Percentiles rank a stretch among this genome's conserved stretches.
These are phyloP conservation scores for Neonectria coccinea DNA, from an alignment of 2,329 filamentous ascomycete genomes.

Conservation along the genomic window DNA sequence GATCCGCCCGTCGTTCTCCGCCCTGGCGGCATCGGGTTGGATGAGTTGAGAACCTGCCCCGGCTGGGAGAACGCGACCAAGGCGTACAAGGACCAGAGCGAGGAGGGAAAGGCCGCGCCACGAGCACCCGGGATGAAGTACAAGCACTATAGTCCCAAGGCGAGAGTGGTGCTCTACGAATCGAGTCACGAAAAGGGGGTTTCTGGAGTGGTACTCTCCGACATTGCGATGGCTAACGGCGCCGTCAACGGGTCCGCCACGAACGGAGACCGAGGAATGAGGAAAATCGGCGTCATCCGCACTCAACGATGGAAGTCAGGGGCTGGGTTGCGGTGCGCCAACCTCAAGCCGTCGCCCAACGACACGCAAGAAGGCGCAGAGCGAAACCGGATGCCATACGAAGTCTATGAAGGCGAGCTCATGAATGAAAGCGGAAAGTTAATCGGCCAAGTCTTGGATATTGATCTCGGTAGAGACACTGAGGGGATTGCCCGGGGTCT, in stretches of 20 bases:
- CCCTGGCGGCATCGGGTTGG: slow-evolving; percentile 88
- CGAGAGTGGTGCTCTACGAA: slow-evolving; percentile 86
- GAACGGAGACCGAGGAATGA: slow-evolving; percentile 33
- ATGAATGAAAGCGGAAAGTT: slow-evolving; percentile 47
- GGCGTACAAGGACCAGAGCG: slow-evolving; percentile 82
- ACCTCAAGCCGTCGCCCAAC: slow-evolving; percentile 39
- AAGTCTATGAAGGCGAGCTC: slow-evolving; percentile 57
- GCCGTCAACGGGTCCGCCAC: slow-evolving; percentile 40
- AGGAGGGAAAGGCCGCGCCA: slow-evolving; percentile 74
- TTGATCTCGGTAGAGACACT: slow-evolving; percentile 77
- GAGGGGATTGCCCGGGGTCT: slow-evolving; percentile 85
- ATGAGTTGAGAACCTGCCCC: slow-evolving; percentile 76
- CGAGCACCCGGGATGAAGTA: slow-evolving; percentile 99
- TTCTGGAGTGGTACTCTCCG: slow-evolving; percentile 52
- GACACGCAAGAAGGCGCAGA: slow-evolving; percentile 40
- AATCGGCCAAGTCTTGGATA: slow-evolving; percentile 69
- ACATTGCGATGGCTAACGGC: slow-evolving; percentile 47
- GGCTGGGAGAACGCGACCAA: slow-evolving; percentile 86
- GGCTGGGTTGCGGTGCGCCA: slow-evolving; percentile 53
- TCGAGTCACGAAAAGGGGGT: slow-evolving; percentile 53
- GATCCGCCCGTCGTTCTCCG: slow-evolving; percentile 84
- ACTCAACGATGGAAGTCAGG: slow-evolving; percentile 65
- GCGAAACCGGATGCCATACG: slow-evolving; percentile 50
- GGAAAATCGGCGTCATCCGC: slow-evolving; percentile 65
- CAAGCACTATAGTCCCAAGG: slow-evolving; percentile 94